Base-by-base conservation (phyloP, 257 asterid genomes). In the Galeopsis tetrahit region DNA sequence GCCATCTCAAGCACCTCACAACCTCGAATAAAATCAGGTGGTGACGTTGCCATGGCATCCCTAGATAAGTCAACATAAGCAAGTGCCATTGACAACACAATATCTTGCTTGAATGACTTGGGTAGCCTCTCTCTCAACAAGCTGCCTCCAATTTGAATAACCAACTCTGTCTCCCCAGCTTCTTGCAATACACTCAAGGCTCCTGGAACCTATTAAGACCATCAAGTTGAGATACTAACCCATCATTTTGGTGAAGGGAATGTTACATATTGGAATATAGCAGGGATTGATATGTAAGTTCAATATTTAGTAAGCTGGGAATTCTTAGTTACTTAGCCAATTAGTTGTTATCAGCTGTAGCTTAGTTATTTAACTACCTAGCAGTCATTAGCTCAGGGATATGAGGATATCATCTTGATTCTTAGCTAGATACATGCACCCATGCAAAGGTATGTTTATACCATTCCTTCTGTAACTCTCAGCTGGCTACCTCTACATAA, bases 1-100 rank as follows among this genome's bases (percentile, higher is more conserved):
- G 97, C 98, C 85, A 84, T 87, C 86, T 92, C 99, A 69, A 95
- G 97, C 75, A 87, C 85, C 82, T 92, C 97, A 80, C 90, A 87
- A 28, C 98, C 96, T 80, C 83, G 84, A 70, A 95, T 86, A 69
- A 88, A 85, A 80, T 95, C 95, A 15, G 98, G 99, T 58, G 99
- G 96, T 6, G 90, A 81, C 65, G 85, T 66, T 28, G 87, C 87
- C 99, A 95, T 95, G 40, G 95, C 93, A 85, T 95, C 96, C 78
- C 99, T 86, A 7, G 99, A 95, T 65, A 88, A 75, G 80, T 95
- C 99, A 69, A 92, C 96, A 78, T 88, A 95, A 5, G 98, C 93
- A 48, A 95, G 99, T 10, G 99, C 90, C 92, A 90, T 83, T 31
- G 97, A 90, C 83, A 95, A 80, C 75, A 95, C 85, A 65, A 95